These are phyloP conservation scores for Chrysoporthe puriensis DNA, from an alignment of 2,329 filamentous ascomycete species.

Conservation along the genomic window DNA sequence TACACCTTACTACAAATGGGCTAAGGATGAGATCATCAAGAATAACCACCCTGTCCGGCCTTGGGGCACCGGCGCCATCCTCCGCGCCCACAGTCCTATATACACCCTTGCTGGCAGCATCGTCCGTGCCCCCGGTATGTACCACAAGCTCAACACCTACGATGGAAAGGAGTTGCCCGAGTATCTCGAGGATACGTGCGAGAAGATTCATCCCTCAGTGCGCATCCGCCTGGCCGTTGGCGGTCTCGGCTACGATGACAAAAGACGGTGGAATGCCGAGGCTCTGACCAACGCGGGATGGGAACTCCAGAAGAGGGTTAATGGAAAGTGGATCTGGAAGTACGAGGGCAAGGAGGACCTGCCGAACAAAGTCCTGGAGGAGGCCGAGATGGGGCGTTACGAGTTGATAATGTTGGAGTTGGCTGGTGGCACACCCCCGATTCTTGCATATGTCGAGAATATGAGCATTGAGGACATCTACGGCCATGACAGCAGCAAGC, in stretches of 20 bases:
- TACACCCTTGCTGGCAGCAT: slow-evolving; percentile 50
- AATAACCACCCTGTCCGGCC: slow-evolving; percentile 52
- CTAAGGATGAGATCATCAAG: slow-evolving; percentile 51
- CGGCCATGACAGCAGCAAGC: slow-evolving; percentile 19
- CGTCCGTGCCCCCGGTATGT: slow-evolving; percentile 51
- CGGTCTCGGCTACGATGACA: slow-evolving; percentile 55
- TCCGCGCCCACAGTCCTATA: slow-evolving; percentile 42
- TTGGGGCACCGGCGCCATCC: slow-evolving; percentile 53
- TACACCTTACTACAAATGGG: slow-evolving; percentile 42
- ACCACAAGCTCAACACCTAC: slow-evolving; percentile 48
- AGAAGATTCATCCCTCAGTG: slow-evolving; percentile 58
- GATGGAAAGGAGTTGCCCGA: slow-evolving; percentile 41
- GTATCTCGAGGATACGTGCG: slow-evolving; percentile 57
- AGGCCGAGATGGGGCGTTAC: slow-evolving; percentile 58
- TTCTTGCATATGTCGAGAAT: slow-evolving; percentile 46
- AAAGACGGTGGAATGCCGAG: slow-evolving; percentile 49
- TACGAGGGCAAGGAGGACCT: slow-evolving; percentile 49
- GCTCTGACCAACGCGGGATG: slow-evolving; percentile 47
- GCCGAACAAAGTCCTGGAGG: slow-evolving; percentile 51
- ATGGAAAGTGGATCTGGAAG: slow-evolving; percentile 57
- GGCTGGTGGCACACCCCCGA: slow-evolving; percentile 48
- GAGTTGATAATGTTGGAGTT: slow-evolving; percentile 53
- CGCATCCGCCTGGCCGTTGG: slow-evolving; percentile 55
- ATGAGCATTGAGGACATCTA: slow-evolving; percentile 26
- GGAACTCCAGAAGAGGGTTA: slow-evolving; percentile 44